Percentiles rank a stretch among this genome's conserved stretches.
phyloP scores from a whole-genome alignment of 2,329 filamentous ascomycete genomes.

The Coniella lustricola region DNA sequence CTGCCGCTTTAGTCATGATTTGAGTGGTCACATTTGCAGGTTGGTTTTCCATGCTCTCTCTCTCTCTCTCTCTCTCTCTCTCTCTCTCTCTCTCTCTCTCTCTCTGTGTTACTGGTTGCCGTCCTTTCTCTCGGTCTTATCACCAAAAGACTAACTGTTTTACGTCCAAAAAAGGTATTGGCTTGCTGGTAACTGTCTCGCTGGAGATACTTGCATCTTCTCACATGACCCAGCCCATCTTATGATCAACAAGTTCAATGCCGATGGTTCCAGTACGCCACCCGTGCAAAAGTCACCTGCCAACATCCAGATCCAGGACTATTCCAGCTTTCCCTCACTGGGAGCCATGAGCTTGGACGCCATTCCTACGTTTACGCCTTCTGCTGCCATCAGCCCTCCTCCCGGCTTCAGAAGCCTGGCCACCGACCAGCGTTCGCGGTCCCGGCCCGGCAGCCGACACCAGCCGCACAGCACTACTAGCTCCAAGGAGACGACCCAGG shows the following conservation, averaged over 20 bases:
- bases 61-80: too few species aligned
- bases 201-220: slow-evolving; percentile 90
- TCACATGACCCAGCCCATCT: slow-evolving; percentile 89
- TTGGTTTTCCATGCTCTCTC: slow-evolving; percentile 43
- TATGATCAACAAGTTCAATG: slow-evolving; percentile 64
- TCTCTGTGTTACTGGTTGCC: too few species aligned
- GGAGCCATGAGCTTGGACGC: slow-evolving; percentile 53
- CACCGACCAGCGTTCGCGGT: slow-evolving; percentile 63
- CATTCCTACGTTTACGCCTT: slow-evolving; percentile 44
- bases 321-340: slow-evolving; percentile 77
- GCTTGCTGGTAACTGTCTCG: slow-evolving; percentile 91
- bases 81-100: too few species aligned
- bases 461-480: slow-evolving; percentile 38
- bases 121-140: too few species aligned
- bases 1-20: slow-evolving; percentile 93
- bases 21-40: slow-evolving; percentile 97
- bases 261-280: slow-evolving; percentile 62
- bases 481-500: slow-evolving; percentile 49
- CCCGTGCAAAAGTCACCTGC: slow-evolving; percentile 56
- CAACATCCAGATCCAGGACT: slow-evolving; percentile 74
- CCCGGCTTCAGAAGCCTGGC: slow-evolving; percentile 61
- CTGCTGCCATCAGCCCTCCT: slow-evolving; percentile 55
- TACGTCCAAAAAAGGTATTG: slow-evolving; percentile 90
- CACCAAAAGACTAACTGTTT: too few species aligned
- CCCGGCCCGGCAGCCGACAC: slow-evolving; percentile 77